A percentile compares a stretch with the other conserved stretches of the same genome.
Conservation (phyloP, 768 basidiomycete genomes). For the Amanita fuliginea region DNA sequence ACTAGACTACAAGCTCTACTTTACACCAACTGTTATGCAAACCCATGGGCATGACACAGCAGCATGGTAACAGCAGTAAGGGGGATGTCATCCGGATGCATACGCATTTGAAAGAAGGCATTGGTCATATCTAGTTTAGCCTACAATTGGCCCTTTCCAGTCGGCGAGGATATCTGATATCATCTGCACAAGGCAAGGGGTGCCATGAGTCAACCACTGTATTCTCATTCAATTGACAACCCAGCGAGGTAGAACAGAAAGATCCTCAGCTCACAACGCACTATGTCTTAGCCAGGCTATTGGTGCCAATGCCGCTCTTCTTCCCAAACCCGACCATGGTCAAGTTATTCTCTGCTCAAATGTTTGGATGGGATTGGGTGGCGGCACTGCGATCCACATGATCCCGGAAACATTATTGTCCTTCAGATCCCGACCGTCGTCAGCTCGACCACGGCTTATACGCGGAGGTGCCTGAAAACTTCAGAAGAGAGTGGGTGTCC, state of each 20-base stretch:
- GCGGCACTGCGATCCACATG: conserved; percentile 75
- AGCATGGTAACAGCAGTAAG: too few species aligned
- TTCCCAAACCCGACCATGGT: conserved; percentile 78
- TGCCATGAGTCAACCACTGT: too few species aligned
- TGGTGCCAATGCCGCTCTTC: conserved; percentile 75
- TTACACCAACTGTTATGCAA: too few species aligned
- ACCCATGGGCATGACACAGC: too few species aligned
- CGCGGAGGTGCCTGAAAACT: conserved; percentile 54
- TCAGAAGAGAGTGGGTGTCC: conserved; percentile 65
- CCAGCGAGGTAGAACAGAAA: too few species aligned
- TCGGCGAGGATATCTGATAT: too few species aligned
- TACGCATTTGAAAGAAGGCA: too few species aligned
- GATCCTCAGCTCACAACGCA: background rate
- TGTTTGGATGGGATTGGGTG: conserved; percentile 89
- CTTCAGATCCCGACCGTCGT: conserved; percentile 28
- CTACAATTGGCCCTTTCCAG: too few species aligned
- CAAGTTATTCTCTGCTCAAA: conserved; percentile 79
- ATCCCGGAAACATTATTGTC: conserved; percentile 66
- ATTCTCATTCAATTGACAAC: too few species aligned
- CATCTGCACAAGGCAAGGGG: too few species aligned
- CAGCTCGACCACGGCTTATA: conserved; percentile 90
- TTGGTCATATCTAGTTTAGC: too few species aligned
- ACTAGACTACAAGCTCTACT: conserved; percentile 83
- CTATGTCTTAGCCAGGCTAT: conserved; percentile 48
- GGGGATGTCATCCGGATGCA: too few species aligned